A percentile compares a stretch with the other conserved stretches of the same genome.
Evolutionary conservation across 495 filamentous ascomycete species (phyloP).

Genomic region (Lindgomyces ingoldianus): DNA sequence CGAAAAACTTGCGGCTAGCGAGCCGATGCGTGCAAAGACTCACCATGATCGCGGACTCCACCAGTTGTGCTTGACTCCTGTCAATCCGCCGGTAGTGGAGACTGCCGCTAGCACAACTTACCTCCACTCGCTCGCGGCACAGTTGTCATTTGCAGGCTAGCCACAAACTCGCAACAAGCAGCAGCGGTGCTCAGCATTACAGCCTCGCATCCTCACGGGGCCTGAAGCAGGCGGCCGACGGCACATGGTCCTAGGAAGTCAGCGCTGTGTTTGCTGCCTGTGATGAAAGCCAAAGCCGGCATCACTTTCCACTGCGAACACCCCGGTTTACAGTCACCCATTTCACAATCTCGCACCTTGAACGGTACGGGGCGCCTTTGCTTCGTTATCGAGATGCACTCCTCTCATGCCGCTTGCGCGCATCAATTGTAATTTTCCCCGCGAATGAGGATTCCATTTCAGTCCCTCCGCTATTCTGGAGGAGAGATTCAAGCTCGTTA

Average conservation of each 20-base stretch:
- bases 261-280: neutral
- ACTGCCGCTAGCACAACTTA: neutral
- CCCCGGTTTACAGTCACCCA: neutral
- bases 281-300: too few species aligned
- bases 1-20: neutral
- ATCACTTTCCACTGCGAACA: too few species aligned
- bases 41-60: too few species aligned
- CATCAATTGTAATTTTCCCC: neutral
- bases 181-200: neutral
- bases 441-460: too few species aligned
- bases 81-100: neutral
- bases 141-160: slow-evolving; percentile 6
- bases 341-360: too few species aligned
- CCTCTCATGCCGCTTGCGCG: neutral
- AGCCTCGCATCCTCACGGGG: neutral
- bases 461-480: neutral
- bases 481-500: neutral
- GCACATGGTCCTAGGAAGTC: neutral
- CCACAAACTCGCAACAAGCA: neutral
- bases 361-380: too few species aligned
- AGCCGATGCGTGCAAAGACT: neutral
- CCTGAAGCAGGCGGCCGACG: slow-evolving; percentile 13
- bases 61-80: too few species aligned
- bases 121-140: slow-evolving; percentile 3
- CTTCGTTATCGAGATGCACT: neutral